Conservation (phyloP, 768 basidiomycete species). For the Pilatotrama ljubarskyi region DNA sequence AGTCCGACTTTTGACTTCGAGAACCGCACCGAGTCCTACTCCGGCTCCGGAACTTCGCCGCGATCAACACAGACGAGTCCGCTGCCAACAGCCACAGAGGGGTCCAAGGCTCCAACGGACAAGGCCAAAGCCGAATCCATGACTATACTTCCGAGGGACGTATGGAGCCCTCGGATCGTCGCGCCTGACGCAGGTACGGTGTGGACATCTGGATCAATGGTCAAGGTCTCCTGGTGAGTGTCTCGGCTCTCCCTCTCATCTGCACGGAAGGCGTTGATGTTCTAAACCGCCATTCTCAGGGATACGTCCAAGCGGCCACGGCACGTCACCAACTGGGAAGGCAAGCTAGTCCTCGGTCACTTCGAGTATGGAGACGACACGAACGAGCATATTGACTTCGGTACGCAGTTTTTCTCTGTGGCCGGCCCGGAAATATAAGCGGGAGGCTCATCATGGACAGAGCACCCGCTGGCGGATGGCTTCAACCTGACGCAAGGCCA, state of each 20-base stretch:
- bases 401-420: slow-evolving; percentile 33
- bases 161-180: slow-evolving; percentile 52
- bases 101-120: too few relatives aligned
- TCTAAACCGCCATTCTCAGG: slow-evolving; percentile 34
- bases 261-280: slow-evolving; percentile 2
- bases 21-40: not conserved
- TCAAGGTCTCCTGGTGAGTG: slow-evolving; percentile 55
- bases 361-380: slow-evolving; percentile 37
- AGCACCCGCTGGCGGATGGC: slow-evolving; percentile 53
- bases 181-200: slow-evolving; percentile 46
- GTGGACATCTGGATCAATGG: slow-evolving; percentile 50
- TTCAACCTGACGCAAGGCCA: slow-evolving; percentile 54
- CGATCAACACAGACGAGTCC: not conserved
- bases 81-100: not conserved
- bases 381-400: slow-evolving; percentile 54
- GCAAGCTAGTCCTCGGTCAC: slow-evolving; percentile 54
- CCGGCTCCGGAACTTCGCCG: not conserved
- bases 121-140: not conserved
- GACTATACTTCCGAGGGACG: slow-evolving; percentile 25
- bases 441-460: slow-evolving; percentile 35
- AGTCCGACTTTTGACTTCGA: not conserved
- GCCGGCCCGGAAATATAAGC: not conserved
- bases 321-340: slow-evolving; percentile 42
- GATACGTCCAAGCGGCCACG: slow-evolving; percentile 39
- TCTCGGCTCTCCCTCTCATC: slow-evolving; percentile 12